Conservation (phyloP, 2,329 filamentous ascomycete genomes). For the Neofusicoccum kwambonambiense region DNA sequence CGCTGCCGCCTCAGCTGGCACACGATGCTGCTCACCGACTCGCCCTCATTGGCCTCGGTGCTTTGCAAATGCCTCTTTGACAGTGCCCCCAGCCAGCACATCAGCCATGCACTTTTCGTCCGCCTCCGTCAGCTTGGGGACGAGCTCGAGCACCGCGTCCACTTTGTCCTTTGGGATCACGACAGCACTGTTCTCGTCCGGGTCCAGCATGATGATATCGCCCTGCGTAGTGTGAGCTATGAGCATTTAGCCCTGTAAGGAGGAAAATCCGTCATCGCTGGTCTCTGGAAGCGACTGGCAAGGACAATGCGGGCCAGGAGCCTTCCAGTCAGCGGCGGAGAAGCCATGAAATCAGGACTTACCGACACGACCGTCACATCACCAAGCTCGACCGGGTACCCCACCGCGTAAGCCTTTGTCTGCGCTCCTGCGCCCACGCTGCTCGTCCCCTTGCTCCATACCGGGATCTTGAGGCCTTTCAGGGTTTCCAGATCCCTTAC, state of each 20-base stretch:
- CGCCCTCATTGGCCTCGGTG: slow-evolving; percentile 36
- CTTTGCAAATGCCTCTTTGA: slow-evolving; percentile 65
- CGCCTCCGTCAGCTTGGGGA: slow-evolving; percentile 49
- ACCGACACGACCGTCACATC: slow-evolving; percentile 37
- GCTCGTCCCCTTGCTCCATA: slow-evolving; percentile 58
- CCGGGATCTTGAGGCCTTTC: slow-evolving; percentile 45
- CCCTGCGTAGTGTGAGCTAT: slow-evolving; percentile 41
- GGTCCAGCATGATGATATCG: slow-evolving; percentile 70
- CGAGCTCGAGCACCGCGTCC: slow-evolving; percentile 58
- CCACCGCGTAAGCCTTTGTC: slow-evolving; percentile 56
- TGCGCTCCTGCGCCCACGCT: slow-evolving; percentile 59
- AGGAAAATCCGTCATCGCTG: no score
- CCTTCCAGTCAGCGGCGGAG: background rate
- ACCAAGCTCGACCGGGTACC: slow-evolving; percentile 38
- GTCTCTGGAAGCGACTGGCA: no score
- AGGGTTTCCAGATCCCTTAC: slow-evolving; percentile 66
- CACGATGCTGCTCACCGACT: background rate
- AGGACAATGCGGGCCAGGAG: background rate
- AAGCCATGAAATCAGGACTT: background rate
- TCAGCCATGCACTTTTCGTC: slow-evolving; percentile 53
- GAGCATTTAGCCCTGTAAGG: no score
- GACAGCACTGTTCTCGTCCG: slow-evolving; percentile 64
- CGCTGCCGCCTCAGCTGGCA: background rate
- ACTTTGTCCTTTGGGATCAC: slow-evolving; percentile 63
- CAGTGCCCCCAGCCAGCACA: slow-evolving; percentile 60